Evolutionary conservation across 129 eudicot genomes (phyloP).

Genomic region (Silybum marianum): DNA sequence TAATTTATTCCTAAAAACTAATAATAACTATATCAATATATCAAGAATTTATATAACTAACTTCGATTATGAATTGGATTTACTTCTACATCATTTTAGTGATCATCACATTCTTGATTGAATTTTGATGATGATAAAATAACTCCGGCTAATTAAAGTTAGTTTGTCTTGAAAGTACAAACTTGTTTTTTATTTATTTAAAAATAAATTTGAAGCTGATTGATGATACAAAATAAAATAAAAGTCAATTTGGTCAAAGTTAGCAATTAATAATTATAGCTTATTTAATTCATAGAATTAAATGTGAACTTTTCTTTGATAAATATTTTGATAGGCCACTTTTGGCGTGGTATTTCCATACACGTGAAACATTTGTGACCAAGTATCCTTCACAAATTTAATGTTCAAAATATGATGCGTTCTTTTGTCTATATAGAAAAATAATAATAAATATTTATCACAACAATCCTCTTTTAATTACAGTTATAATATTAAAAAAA

Average conservation of each 20-base stretch:
- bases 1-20: too few relatives aligned
- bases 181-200: not conserved
- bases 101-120: not conserved
- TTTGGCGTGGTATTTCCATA: not conserved
- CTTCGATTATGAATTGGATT: not conserved
- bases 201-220: not conserved
- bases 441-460: not conserved
- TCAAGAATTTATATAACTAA: too few relatives aligned
- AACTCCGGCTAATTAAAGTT: not conserved
- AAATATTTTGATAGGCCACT: not conserved
- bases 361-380: conserved; percentile 19
- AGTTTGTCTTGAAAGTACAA: not conserved
- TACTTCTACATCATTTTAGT: not conserved
- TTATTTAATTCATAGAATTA: not conserved
- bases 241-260: not conserved
- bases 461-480: too few relatives aligned
- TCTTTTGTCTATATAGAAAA: not conserved
- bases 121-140: too few relatives aligned
- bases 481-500: too few relatives aligned
- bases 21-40: too few relatives aligned
- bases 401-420: not conserved
- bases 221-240: not conserved
- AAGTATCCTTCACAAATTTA: conserved; percentile 16
- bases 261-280: not conserved
- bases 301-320: not conserved